phyloP scores from a whole-genome alignment of 345 rosid species.

The Geranium brycei region DNA sequence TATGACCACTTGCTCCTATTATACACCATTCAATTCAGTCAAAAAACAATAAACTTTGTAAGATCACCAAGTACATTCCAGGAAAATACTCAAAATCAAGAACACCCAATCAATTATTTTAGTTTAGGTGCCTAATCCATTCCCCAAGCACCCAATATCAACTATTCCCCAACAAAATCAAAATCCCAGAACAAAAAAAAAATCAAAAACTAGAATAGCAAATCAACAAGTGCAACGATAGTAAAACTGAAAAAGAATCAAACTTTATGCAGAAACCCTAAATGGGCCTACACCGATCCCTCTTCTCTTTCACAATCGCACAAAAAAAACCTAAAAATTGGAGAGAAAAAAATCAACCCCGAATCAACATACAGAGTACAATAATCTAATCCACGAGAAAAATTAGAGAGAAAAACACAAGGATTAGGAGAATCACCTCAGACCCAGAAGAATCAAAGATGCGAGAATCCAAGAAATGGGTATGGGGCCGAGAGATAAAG shows the following conservation, averaged over 20 bases:
- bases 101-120: neutral
- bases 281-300: neutral
- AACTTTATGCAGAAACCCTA: neutral
- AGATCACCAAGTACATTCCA: neutral
- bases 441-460: neutral
- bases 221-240: neutral
- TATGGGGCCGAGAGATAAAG: neutral
- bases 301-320: neutral
- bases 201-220: neutral
- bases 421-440: neutral
- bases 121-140: neutral
- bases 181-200: too few relatives aligned
- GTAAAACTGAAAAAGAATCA: neutral
- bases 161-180: too few relatives aligned
- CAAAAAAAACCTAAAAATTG: neutral
- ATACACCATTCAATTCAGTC: too few relatives aligned
- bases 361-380: neutral
- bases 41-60: neutral
- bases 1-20: neutral
- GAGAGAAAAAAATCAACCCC: neutral
- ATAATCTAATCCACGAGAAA: neutral
- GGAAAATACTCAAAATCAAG: neutral
- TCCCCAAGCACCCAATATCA: neutral
- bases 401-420: too few relatives aligned
- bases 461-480: neutral